Evolutionary conservation across 192 early-diverging fungal species (phyloP).

Genomic region (Coemansia javaensis): DNA sequence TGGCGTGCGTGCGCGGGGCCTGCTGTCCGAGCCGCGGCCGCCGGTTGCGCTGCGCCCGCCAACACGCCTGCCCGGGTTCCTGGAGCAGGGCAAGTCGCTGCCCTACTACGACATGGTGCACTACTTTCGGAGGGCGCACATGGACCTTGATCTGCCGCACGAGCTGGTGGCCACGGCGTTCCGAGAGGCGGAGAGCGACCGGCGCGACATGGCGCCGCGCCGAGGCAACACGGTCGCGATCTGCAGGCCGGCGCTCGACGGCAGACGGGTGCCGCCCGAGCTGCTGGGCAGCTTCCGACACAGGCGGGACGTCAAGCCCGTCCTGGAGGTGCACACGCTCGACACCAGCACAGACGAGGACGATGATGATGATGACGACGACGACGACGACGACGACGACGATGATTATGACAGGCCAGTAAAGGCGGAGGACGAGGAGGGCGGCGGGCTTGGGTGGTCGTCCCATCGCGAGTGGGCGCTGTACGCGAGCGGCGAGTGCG

Average conservation of each 20-base stretch:
- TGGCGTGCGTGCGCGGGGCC: not conserved
- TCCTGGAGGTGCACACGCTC: not conserved
- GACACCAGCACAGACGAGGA: not conserved
- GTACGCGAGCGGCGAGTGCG: conserved; percentile 31
- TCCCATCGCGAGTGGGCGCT: conserved; percentile 24
- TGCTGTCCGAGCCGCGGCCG: conserved; percentile 1
- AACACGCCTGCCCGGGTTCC: conserved; percentile 32
- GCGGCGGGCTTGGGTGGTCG: conserved; percentile 11
- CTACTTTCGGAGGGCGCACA: conserved; percentile 8
- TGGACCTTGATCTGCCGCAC: conserved; percentile 23
- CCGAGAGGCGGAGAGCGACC: conserved; percentile 7
- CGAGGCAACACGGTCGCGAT: conserved; percentile 17
- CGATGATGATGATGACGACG: not conserved
- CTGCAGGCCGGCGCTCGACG: conserved; percentile 16
- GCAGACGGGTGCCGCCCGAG: no score
- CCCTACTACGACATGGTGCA: conserved; percentile 8
- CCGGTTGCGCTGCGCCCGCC: conserved; percentile 21
- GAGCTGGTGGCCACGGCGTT: conserved; percentile 8
- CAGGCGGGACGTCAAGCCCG: conserved; percentile 9
- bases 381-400: not conserved
- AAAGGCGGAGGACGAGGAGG: no score
- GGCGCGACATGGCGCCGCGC: conserved; percentile 5
- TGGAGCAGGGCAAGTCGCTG: conserved; percentile 1
- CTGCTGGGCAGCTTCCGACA: not conserved
- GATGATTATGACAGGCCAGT: not conserved